Conservation (phyloP, 2,329 filamentous ascomycete genomes). For the Cladosporium sphaerospermum region DNA sequence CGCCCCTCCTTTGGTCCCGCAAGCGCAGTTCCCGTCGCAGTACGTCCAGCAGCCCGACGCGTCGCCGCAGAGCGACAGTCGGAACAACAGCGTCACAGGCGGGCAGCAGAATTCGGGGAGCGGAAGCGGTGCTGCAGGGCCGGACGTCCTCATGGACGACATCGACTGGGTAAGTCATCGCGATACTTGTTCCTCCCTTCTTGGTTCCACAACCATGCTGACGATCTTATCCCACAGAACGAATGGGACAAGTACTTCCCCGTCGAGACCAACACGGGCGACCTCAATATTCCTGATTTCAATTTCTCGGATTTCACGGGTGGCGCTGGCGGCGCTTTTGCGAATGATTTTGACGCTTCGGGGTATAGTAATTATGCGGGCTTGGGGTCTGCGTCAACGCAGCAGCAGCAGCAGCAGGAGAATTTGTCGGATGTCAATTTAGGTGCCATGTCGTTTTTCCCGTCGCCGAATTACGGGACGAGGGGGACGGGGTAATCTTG, state of each 20-base stretch:
- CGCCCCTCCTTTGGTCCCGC: conserved; percentile 14
- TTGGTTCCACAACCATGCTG: neutral
- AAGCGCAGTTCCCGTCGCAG: conserved; percentile 22
- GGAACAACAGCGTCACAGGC: conserved; percentile 15
- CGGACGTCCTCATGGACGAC: conserved; percentile 40
- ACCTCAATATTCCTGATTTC: conserved; percentile 30
- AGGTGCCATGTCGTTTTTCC: neutral
- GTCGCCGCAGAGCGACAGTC: conserved; percentile 18
- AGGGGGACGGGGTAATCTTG: no score
- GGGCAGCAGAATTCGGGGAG: conserved; percentile 5
- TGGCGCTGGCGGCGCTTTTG: no score
- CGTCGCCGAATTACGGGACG: neutral
- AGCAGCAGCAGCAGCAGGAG: neutral
- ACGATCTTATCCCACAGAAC: conserved; percentile 34
- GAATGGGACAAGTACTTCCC: conserved; percentile 44
- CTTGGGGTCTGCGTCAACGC: neutral
- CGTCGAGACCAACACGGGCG: conserved; percentile 29
- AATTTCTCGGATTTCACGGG: conserved; percentile 26
- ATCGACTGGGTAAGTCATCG: conserved; percentile 58
- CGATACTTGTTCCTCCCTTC: neutral
- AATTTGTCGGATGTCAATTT: neutral
- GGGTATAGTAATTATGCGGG: no score
- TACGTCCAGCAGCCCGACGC: conserved; percentile 15
- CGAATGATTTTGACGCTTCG: no score
- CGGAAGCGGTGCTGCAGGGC: conserved; percentile 18